These are phyloP conservation scores for Penicillium sp. DNA, from an alignment of 2,329 filamentous ascomycete genomes.

Conservation along the genomic window DNA sequence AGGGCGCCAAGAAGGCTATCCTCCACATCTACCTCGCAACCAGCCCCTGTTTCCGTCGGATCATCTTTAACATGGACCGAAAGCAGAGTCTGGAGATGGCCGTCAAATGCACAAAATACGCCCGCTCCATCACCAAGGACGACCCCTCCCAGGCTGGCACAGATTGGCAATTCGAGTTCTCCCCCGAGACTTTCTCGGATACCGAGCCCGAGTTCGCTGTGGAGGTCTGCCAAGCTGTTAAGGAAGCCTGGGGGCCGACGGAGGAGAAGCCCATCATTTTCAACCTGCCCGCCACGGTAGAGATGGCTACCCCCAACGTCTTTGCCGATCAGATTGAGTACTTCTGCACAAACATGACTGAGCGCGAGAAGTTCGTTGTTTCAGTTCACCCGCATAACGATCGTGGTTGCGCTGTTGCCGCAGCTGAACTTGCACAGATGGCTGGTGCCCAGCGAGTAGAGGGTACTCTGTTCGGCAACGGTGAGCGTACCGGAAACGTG, in stretches of 20 bases:
- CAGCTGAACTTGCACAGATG: conserved; percentile 92
- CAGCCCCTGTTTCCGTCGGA: conserved; percentile 87
- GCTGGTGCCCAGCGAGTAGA: conserved; percentile 92
- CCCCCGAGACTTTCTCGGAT: conserved; percentile 74
- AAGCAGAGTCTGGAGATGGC: conserved; percentile 79
- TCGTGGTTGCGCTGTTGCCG: conserved; percentile 82
- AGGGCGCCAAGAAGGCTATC: conserved; percentile 87
- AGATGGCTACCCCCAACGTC: conserved; percentile 90
- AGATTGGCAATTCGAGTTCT: conserved; percentile 54
- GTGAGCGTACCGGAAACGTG: conserved; percentile 92
- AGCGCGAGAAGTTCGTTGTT: conserved; percentile 82
- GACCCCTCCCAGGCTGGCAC: conserved; percentile 57
- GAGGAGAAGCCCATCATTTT: conserved; percentile 84
- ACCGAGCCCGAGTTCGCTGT: conserved; percentile 79
- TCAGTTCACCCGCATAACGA: conserved; percentile 95
- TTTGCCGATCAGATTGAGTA: conserved; percentile 97
- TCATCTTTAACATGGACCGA: conserved; percentile 85
- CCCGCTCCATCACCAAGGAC: conserved; percentile 84
- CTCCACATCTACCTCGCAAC: conserved; percentile 96
- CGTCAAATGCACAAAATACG: conserved; percentile 80
- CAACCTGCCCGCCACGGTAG: conserved; percentile 93
- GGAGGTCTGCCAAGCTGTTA: conserved; percentile 85
- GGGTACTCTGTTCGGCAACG: conserved; percentile 90
- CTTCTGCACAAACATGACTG: conserved; percentile 81
- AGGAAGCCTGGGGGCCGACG: conserved; percentile 84